phyloP scores from a whole-genome alignment of 305 asterid species.

The Withania somnifera region DNA sequence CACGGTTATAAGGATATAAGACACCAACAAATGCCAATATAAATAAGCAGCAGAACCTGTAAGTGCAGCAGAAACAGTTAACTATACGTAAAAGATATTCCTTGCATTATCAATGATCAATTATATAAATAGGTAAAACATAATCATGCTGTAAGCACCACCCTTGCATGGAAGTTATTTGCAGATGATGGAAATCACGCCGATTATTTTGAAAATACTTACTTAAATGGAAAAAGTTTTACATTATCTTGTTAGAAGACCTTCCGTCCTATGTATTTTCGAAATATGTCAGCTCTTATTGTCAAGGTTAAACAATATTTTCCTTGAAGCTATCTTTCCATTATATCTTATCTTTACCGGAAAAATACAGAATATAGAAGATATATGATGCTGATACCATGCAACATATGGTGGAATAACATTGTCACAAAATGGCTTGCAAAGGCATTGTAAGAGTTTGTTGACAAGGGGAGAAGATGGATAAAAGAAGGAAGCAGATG shows the following conservation, averaged over 20 bases:
- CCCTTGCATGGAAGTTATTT: not conserved
- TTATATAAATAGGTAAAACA: not conserved
- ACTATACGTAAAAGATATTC: not conserved
- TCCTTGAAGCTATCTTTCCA: not conserved
- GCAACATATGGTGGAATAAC: not conserved
- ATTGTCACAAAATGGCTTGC: not conserved
- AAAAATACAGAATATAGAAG: not conserved
- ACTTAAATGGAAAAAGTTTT: not conserved
- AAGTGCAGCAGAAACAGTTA: slow-evolving; percentile 5
- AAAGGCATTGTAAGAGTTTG: not conserved
- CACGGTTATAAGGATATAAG: slow-evolving; percentile 66
- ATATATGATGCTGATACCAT: not conserved
- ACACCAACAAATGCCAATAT: slow-evolving; percentile 50
- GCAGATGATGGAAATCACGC: not conserved
- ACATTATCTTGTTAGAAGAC: not conserved
- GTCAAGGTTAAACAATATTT: not conserved
- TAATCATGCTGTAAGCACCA: not conserved
- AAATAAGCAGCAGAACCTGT: slow-evolving; percentile 57
- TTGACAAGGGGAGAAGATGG: not conserved
- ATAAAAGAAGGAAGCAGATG: not conserved
- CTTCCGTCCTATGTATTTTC: not conserved
- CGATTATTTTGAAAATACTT: not conserved
- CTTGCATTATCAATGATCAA: not conserved
- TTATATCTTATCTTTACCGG: not conserved
- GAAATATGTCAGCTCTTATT: not conserved